phyloP scores from a whole-genome alignment of 2,329 filamentous ascomycete genomes.

The Nemania diffusa region DNA sequence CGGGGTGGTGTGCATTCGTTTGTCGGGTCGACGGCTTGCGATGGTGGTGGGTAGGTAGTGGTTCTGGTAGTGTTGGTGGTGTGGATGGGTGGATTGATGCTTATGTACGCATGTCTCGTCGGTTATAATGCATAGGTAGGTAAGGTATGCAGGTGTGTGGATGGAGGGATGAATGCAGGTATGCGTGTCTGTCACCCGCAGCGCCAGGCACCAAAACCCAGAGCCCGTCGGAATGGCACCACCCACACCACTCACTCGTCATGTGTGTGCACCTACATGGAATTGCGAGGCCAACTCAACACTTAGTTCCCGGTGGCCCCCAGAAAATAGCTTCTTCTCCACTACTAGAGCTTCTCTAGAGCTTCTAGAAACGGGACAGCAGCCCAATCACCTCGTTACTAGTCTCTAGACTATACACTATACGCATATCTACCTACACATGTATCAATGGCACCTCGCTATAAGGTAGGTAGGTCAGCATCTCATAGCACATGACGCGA shows the following conservation, averaged over 20 bases:
- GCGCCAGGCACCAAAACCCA: constrained; percentile 30
- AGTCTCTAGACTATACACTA: background rate
- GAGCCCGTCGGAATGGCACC: constrained; percentile 36
- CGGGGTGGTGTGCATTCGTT: constrained; percentile 23
- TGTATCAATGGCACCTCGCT: background rate
- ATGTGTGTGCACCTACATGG: constrained; percentile 28
- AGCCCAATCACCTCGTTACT: background rate
- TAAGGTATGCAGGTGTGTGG: constrained; percentile 31
- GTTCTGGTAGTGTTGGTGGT: constrained; percentile 21
- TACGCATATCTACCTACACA: background rate
- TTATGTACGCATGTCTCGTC: constrained; percentile 25
- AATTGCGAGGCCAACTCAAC: constrained; percentile 17
- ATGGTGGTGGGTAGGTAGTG: constrained; percentile 4
- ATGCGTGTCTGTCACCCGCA: constrained; percentile 36
- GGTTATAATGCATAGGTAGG: constrained; percentile 18
- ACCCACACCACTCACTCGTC: constrained; percentile 34
- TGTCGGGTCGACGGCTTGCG: constrained; percentile 11
- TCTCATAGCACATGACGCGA: constrained; percentile 8
- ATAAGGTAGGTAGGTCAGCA: background rate
- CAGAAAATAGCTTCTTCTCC: constrained; percentile 14
- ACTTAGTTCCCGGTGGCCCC: constrained; percentile 15
- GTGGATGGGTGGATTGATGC: constrained; percentile 36
- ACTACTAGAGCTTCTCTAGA: constrained; percentile 5
- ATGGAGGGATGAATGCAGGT: constrained; percentile 33
- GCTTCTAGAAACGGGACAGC: background rate